Percentiles rank a stretch among this genome's conserved stretches.
These are phyloP conservation scores for Saccharomyces hybrid DNA, from an alignment of 1,139 yeast genomes.

Conservation along the genomic window DNA sequence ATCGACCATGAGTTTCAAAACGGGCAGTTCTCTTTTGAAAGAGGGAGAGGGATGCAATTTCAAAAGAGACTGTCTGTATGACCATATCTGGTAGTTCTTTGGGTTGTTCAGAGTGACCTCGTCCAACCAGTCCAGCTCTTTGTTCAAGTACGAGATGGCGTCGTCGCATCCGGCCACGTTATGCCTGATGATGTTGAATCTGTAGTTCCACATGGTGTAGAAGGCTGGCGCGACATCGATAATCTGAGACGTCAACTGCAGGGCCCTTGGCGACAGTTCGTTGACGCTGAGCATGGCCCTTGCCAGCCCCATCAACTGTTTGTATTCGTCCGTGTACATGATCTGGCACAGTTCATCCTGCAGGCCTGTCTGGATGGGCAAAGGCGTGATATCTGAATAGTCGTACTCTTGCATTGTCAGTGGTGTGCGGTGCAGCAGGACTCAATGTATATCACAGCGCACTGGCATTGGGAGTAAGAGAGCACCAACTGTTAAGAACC, in stretches of 20 bases:
- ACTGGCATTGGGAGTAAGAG: too few relatives aligned
- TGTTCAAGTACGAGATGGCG: slow-evolving; percentile 26
- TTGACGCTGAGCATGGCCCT: slow-evolving; percentile 51
- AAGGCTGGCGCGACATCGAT: slow-evolving; percentile 77
- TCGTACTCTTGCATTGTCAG: neutral
- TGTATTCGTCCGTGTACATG: slow-evolving; percentile 67
- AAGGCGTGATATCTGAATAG: slow-evolving; percentile 6
- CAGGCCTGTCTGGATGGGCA: slow-evolving; percentile 31
- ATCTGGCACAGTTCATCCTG: slow-evolving; percentile 59
- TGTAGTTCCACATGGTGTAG: slow-evolving; percentile 82
- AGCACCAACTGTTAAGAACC: neutral
- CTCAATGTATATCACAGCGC: neutral
- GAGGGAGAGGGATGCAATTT: slow-evolving; percentile 34
- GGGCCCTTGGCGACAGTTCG: slow-evolving; percentile 67
- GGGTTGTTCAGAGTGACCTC: slow-evolving; percentile 65
- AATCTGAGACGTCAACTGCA: slow-evolving; percentile 54
- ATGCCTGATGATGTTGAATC: slow-evolving; percentile 47
- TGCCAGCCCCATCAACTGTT: slow-evolving; percentile 49
- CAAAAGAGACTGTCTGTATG: slow-evolving; percentile 63
- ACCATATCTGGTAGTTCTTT: slow-evolving; percentile 95
- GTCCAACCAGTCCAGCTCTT: slow-evolving; percentile 73
- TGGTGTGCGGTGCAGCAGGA: slow-evolving; percentile 4
- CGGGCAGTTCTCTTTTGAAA: slow-evolving; percentile 51
- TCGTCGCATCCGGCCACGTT: slow-evolving; percentile 32
- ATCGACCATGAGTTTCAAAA: slow-evolving; percentile 57